These are phyloP conservation scores for Penicillium occitanis DNA, from an alignment of 2,329 filamentous ascomycete species.

Conservation along the genomic window DNA sequence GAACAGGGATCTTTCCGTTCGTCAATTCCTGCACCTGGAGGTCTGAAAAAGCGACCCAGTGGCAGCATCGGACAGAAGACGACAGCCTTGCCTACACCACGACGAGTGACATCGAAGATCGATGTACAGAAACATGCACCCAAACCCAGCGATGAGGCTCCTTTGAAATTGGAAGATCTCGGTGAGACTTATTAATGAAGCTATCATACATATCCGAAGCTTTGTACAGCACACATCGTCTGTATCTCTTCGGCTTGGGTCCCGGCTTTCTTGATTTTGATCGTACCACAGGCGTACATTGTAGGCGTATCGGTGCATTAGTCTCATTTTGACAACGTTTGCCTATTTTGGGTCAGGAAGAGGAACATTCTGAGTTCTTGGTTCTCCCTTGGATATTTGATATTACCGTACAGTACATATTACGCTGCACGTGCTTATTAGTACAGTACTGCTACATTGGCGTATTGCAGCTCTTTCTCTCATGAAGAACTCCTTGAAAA, in stretches of 20 bases:
- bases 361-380: not conserved
- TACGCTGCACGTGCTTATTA: conserved; percentile 7
- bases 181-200: conserved; percentile 57
- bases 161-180: conserved; percentile 54
- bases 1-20: conserved; percentile 42
- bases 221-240: conserved; percentile 13
- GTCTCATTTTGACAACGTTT: conserved; percentile 1
- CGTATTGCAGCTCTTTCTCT: not conserved
- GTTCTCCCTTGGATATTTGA: not conserved
- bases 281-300: conserved; percentile 15
- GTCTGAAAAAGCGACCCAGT: conserved; percentile 54
- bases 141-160: conserved; percentile 47
- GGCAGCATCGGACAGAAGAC: conserved; percentile 37
- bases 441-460: conserved; percentile 5
- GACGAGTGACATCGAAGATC: conserved; percentile 41
- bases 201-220: not conserved
- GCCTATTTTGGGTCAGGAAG: not conserved
- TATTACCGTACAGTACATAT: conserved; percentile 9
- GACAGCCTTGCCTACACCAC: conserved; percentile 40
- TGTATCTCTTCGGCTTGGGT: conserved; percentile 8
- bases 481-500: not conserved
- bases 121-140: conserved; percentile 44
- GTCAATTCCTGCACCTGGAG: conserved; percentile 52
- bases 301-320: conserved; percentile 20
- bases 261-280: not conserved